A percentile compares a stretch with the other conserved stretches of the same genome.
Evolutionary conservation across 2,329 filamentous ascomycete species (phyloP).

Genomic region (Aspergillus hortae): DNA sequence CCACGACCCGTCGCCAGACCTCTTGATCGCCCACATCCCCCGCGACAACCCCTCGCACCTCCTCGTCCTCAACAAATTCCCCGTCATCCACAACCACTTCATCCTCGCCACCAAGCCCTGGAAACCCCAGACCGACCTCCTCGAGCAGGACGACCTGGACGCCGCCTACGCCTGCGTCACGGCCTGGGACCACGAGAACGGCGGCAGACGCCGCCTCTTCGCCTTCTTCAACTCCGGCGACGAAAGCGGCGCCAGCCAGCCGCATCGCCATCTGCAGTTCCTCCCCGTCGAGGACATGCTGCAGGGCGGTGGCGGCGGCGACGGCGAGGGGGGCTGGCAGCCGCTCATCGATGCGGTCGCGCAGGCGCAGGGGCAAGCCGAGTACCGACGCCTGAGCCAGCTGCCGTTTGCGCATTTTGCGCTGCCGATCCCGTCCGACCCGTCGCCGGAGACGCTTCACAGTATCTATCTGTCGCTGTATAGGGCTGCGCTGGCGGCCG

Average conservation of each 20-base stretch:
- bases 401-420: slow-evolving; percentile 53
- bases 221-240: slow-evolving; percentile 50
- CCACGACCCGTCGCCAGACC: slow-evolving; percentile 39
- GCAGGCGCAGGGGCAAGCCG: slow-evolving; percentile 10
- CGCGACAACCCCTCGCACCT: slow-evolving; percentile 32
- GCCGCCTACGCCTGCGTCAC: slow-evolving; percentile 40
- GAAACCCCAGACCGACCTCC: slow-evolving; percentile 41
- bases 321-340: slow-evolving; percentile 36
- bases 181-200: slow-evolving; percentile 32
- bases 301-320: slow-evolving; percentile 18
- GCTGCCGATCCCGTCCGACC: slow-evolving; percentile 36
- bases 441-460: slow-evolving; percentile 35
- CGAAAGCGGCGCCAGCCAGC: slow-evolving; percentile 47
- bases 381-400: slow-evolving; percentile 23
- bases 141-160: slow-evolving; percentile 42
- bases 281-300: slow-evolving; percentile 45
- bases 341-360: slow-evolving; percentile 45
- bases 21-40: slow-evolving; percentile 41
- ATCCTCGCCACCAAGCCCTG: slow-evolving; percentile 46
- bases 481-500: slow-evolving; percentile 33
- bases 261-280: slow-evolving; percentile 48
- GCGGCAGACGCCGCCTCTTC: slow-evolving; percentile 32
- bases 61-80: slow-evolving; percentile 48
- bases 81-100: slow-evolving; percentile 48
- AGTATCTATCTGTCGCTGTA: slow-evolving; percentile 42